Percentiles rank a stretch among this genome's conserved stretches.
Conservation (phyloP, 345 rosid species). For the Jatropha curcas region DNA sequence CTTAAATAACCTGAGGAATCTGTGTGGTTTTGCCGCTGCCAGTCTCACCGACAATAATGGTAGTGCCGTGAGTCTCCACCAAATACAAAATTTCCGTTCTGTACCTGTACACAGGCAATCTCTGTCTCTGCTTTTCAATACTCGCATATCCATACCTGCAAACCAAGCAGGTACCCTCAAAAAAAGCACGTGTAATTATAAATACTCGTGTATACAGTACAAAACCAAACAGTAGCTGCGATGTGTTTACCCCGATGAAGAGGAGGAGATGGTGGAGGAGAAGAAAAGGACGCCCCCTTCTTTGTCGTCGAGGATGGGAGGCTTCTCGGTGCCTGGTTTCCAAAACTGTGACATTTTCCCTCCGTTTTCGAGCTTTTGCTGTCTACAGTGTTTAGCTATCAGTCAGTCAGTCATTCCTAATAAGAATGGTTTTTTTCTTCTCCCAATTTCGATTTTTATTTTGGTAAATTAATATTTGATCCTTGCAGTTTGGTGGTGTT, state of each 20-base stretch:
- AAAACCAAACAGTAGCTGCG: not conserved
- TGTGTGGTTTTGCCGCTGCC: conserved; percentile 99
- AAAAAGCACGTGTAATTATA: not conserved
- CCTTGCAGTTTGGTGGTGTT: no score
- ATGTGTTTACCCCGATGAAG: conserved; percentile 64
- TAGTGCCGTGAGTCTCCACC: conserved; percentile 90
- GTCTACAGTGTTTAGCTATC: no score
- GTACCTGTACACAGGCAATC: conserved; percentile 87
- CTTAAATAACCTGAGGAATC: conserved; percentile 73
- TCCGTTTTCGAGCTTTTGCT: not conserved
- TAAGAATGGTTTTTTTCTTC: no score
- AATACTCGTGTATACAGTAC: not conserved
- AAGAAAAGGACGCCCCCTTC: conserved; percentile 87
- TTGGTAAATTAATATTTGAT: no score
- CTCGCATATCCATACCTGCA: conserved; percentile 63
- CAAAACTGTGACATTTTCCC: conserved; percentile 68
- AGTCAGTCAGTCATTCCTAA: no score
- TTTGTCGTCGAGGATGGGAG: conserved; percentile 81
- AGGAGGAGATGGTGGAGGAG: conserved; percentile 46
- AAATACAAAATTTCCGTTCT: conserved; percentile 74
- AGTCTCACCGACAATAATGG: conserved; percentile 91
- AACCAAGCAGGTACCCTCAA: not conserved
- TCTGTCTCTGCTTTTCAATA: conserved; percentile 84
- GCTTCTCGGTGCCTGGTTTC: conserved; percentile 92
- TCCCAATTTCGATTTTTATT: no score